Evolutionary conservation across 2,329 filamentous ascomycete genomes (phyloP).

Genomic region (Mariannaea sp.): DNA sequence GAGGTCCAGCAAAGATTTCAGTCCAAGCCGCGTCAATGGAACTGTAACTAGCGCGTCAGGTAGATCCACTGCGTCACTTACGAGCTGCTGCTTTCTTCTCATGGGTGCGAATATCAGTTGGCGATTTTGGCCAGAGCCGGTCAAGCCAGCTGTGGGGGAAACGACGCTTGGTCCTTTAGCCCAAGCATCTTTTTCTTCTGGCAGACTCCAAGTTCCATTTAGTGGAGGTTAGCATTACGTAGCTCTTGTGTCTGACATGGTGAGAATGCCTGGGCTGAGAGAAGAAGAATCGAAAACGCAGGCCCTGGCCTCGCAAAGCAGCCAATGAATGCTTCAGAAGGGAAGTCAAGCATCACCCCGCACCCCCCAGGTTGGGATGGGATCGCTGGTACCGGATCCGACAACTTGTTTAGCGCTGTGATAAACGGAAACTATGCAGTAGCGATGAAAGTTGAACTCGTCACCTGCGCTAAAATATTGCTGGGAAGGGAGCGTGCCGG

Average conservation of each 20-base stretch:
- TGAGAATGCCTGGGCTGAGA: slow-evolving; percentile 13
- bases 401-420: slow-evolving; percentile 39
- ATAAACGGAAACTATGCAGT: slow-evolving; percentile 34
- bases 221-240: slow-evolving; percentile 3
- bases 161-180: slow-evolving; percentile 3
- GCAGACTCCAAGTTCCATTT: slow-evolving; percentile 20
- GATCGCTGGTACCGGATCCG: slow-evolving; percentile 34
- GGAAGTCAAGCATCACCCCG: slow-evolving; percentile 23
- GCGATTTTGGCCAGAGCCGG: not conserved
- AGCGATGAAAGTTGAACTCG: slow-evolving; percentile 21
- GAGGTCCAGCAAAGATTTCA: slow-evolving; percentile 10
- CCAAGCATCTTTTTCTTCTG: slow-evolving; percentile 6
- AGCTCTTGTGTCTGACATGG: slow-evolving; percentile 7
- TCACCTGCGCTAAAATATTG: slow-evolving; percentile 34
- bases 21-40: slow-evolving; percentile 7
- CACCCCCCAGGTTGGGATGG: slow-evolving; percentile 30
- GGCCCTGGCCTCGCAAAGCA: slow-evolving; percentile 17
- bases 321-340: not conserved
- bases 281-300: slow-evolving; percentile 31
- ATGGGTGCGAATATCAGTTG: not conserved
- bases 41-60: slow-evolving; percentile 5
- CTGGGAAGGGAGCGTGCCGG: slow-evolving; percentile 22
- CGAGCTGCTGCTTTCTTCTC: not conserved
- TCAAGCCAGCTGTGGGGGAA: not conserved
- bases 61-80: slow-evolving; percentile 6